phyloP scores from a whole-genome alignment of 1,284 basidiomycete genomes.

The Apiotrichum montevideense region DNA sequence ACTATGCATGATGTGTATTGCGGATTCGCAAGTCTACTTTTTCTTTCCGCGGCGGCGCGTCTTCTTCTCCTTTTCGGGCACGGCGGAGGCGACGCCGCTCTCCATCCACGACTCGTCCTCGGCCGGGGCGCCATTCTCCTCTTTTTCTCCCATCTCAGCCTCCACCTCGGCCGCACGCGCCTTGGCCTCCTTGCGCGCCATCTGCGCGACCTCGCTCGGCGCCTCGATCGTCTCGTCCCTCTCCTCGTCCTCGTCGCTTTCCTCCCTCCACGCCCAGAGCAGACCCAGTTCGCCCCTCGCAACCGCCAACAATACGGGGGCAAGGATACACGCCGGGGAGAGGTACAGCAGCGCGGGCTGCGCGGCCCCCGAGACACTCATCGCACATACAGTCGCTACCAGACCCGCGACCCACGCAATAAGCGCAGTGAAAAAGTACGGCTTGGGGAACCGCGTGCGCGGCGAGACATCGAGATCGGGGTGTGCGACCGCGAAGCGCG shows the following conservation, averaged over 20 bases:
- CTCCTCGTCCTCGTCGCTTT: constrained; percentile 17
- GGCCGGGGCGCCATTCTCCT: constrained; percentile 2
- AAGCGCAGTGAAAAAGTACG: constrained; percentile 72
- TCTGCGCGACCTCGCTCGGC: constrained; percentile 33
- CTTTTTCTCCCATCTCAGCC: not conserved
- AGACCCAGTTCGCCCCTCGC: constrained; percentile 41
- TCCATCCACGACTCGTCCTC: constrained; percentile 36
- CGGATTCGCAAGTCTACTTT: constrained; percentile 6
- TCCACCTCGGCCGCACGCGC: constrained; percentile 5
- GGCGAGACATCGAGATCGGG: constrained; percentile 28
- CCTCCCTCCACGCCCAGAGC: constrained; percentile 37
- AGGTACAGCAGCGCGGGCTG: constrained; percentile 93
- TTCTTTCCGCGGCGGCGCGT: constrained; percentile 12
- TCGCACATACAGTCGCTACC: constrained; percentile 72
- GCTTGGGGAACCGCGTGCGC: constrained; percentile 54
- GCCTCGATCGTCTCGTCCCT: constrained; percentile 34
- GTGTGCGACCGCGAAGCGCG: constrained; percentile 29
- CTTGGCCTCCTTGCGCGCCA: constrained; percentile 21
- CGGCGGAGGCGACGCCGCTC: not conserved
- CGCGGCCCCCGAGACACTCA: constrained; percentile 72
- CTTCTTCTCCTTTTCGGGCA: not conserved
- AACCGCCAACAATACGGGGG: constrained; percentile 42
- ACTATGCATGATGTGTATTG: constrained; percentile 9
- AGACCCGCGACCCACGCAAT: constrained; percentile 74
- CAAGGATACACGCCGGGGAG: constrained; percentile 52